Percentiles rank a stretch among this genome's conserved stretches.
Evolutionary conservation across 495 filamentous ascomycete genomes (phyloP).

Genomic region (Arthonia radiata): DNA sequence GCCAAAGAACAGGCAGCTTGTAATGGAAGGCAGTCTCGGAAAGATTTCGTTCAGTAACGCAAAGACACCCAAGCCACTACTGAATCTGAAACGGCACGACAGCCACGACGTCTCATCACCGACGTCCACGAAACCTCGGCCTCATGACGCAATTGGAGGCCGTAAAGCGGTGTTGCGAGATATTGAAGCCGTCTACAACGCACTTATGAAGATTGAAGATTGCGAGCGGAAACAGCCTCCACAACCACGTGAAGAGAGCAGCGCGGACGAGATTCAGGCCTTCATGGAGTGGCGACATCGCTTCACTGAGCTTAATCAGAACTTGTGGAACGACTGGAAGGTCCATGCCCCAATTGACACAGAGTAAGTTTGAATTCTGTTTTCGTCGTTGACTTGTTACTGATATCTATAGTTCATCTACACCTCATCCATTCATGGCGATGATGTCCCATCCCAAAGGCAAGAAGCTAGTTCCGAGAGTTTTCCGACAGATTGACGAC

Average conservation of each 20-base stretch:
- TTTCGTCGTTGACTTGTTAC: conserved; percentile 2
- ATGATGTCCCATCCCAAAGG: conserved; percentile 88
- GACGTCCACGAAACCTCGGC: conserved; percentile 15
- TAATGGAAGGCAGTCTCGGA: conserved; percentile 90
- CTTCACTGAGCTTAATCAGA: conserved; percentile 45
- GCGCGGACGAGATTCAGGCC: conserved; percentile 34
- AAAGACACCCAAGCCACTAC: conserved; percentile 77
- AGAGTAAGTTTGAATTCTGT: conserved; percentile 15
- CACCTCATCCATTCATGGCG: conserved; percentile 83
- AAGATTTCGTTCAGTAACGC: conserved; percentile 99
- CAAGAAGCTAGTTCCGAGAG: conserved; percentile 79
- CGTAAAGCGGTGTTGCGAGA: conserved; percentile 60
- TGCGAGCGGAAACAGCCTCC: conserved; percentile 75
- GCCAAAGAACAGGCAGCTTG: conserved; percentile 94
- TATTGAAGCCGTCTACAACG: conserved; percentile 67
- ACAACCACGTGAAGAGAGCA: conserved; percentile 30
- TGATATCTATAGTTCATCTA: conserved; percentile 17
- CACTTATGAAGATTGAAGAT: conserved; percentile 80
- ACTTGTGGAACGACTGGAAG: conserved; percentile 63
- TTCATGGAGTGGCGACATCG: conserved; percentile 49
- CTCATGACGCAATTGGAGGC: conserved; percentile 17
- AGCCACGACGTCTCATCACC: conserved; percentile 26
- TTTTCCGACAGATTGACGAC: conserved; percentile 78
- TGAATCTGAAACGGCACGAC: conserved; percentile 86
- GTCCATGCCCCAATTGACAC: conserved; percentile 72